A percentile compares a stretch with the other conserved stretches of the same genome.
Evolutionary conservation across 169 alveolate species (phyloP).

Genomic region (Theileria equi): DNA sequence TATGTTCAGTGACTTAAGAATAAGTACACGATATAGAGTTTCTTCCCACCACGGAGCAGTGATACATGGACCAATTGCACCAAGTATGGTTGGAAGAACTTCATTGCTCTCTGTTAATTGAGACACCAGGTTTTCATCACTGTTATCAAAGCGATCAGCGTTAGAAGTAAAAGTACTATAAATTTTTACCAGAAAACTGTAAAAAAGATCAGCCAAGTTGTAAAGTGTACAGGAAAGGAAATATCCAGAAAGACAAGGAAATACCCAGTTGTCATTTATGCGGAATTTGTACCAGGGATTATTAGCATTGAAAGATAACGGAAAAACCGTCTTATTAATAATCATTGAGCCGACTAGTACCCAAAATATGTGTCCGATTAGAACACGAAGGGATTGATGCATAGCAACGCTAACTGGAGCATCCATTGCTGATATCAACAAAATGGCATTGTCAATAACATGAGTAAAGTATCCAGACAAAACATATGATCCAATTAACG

Average conservation of each 20-base stretch:
- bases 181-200: neutral
- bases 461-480: slow-evolving; percentile 29
- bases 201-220: slow-evolving; percentile 26
- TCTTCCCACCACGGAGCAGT: slow-evolving; percentile 78
- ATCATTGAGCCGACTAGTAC: slow-evolving; percentile 31
- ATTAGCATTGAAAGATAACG: neutral
- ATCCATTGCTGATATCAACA: slow-evolving; percentile 39
- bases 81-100: slow-evolving; percentile 34
- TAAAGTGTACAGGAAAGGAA: slow-evolving; percentile 28
- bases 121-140: slow-evolving; percentile 6
- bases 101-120: slow-evolving; percentile 41
- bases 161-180: neutral
- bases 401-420: slow-evolving; percentile 22
- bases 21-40: slow-evolving; percentile 62
- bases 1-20: slow-evolving; percentile 26
- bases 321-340: slow-evolving; percentile 14
- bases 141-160: neutral
- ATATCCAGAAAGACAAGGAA: slow-evolving; percentile 40
- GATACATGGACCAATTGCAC: slow-evolving; percentile 67
- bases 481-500: slow-evolving; percentile 27
- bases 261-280: slow-evolving; percentile 44
- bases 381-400: slow-evolving; percentile 29
- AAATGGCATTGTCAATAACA: slow-evolving; percentile 15
- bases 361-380: slow-evolving; percentile 52
- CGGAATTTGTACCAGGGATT: slow-evolving; percentile 25